Evolutionary conservation across 164 flowering plant species (phyloP).

Genomic region (Vitis rupestris): DNA sequence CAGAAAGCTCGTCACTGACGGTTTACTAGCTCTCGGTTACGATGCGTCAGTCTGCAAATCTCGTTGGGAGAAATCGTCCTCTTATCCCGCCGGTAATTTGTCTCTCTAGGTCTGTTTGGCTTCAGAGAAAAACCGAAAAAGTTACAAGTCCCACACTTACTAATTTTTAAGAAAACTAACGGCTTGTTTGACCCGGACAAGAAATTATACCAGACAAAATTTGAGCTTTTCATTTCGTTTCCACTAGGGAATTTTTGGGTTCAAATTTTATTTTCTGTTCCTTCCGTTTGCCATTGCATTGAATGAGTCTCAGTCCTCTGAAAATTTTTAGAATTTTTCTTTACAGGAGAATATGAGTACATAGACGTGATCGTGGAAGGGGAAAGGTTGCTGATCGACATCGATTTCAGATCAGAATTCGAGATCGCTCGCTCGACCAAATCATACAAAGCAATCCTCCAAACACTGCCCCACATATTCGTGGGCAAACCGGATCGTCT

Average conservation of each 20-base stretch:
- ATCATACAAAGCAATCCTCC: constrained; percentile 62
- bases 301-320: no score
- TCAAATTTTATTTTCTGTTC: no score
- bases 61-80: constrained; percentile 72
- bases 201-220: no score
- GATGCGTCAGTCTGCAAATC: constrained; percentile 79
- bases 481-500: constrained; percentile 84
- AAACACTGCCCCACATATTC: constrained; percentile 63
- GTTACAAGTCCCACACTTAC: no score
- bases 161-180: no score
- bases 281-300: no score
- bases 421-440: constrained; percentile 84
- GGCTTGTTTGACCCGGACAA: no score
- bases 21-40: constrained; percentile 58
- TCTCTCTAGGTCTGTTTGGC: constrained; percentile 11
- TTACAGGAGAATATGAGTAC: constrained; percentile 84
- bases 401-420: constrained; percentile 89
- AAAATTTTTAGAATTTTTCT: no score
- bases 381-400: constrained; percentile 70
- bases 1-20: constrained; percentile 45
- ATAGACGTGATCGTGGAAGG: constrained; percentile 65
- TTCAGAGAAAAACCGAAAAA: background rate
- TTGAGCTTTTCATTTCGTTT: no score
- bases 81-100: constrained; percentile 66
- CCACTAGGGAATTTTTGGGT: no score